phyloP scores from a whole-genome alignment of 1,284 basidiomycete species.

The Leccinum subrobustum region DNA sequence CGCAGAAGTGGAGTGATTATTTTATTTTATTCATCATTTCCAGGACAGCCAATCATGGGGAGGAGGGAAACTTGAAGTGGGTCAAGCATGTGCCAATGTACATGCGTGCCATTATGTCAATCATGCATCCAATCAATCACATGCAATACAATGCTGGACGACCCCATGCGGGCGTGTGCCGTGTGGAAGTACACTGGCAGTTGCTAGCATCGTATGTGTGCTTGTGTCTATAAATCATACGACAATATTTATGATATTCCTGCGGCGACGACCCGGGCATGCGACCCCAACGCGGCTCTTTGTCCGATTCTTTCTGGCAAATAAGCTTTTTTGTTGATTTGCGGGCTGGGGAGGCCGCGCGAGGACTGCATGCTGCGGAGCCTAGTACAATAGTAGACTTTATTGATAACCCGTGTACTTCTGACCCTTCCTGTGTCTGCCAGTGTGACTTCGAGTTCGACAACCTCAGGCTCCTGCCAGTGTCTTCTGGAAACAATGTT shows the following conservation, averaged over 20 bases:
- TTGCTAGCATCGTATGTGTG: background rate
- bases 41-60: background rate
- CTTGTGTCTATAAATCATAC: background rate
- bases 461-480: background rate
- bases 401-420: background rate
- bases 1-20: background rate
- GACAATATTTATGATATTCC: background rate
- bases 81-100: background rate
- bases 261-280: background rate
- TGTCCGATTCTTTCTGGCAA: background rate
- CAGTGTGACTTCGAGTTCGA: background rate
- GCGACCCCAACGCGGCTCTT: background rate
- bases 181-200: background rate
- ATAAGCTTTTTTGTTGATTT: background rate
- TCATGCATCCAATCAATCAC: too few species aligned
- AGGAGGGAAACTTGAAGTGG: background rate
- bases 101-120: background rate
- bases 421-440: background rate
- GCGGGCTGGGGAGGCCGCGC: background rate
- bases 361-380: background rate
- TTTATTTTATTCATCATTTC: background rate
- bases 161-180: background rate
- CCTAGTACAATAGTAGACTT: background rate
- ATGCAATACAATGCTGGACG: background rate
- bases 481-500: background rate